A percentile compares a stretch with the other conserved stretches of the same genome.
These are phyloP conservation scores for Leccinum angustisporum DNA, from an alignment of 1,284 basidiomycete species.

Conservation along the genomic window DNA sequence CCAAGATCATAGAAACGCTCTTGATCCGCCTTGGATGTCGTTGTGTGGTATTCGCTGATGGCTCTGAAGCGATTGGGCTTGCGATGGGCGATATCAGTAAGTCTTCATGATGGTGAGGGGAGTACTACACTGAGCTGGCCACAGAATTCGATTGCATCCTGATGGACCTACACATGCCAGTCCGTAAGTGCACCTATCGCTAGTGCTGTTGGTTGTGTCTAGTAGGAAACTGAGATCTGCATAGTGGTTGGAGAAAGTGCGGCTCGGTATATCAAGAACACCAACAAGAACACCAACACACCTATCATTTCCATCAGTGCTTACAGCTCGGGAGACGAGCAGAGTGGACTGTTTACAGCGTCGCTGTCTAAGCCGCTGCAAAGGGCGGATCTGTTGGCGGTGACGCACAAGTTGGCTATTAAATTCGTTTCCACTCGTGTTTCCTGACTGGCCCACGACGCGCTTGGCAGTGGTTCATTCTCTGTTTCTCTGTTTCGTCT, in stretches of 20 bases:
- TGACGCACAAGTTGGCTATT: constrained; percentile 69
- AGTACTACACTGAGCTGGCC: background rate
- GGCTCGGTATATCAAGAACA: constrained; percentile 90
- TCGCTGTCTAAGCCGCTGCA: constrained; percentile 87
- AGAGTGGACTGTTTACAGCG: constrained; percentile 80
- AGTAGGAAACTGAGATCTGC: constrained; percentile 8
- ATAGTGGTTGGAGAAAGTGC: constrained; percentile 89
- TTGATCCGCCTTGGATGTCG: constrained; percentile 91
- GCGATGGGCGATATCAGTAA: constrained; percentile 95
- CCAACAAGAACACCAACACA: constrained; percentile 85
- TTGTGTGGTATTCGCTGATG: constrained; percentile 92
- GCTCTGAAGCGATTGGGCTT: constrained; percentile 93
- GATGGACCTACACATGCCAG: no score
- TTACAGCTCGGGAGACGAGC: constrained; percentile 72
- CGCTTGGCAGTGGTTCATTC: constrained; percentile 17
- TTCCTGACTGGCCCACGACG: constrained; percentile 26
- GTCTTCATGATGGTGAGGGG: constrained; percentile 34
- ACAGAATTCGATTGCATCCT: no score
- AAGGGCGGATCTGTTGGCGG: constrained; percentile 78
- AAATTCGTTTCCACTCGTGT: constrained; percentile 49
- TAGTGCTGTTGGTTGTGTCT: background rate
- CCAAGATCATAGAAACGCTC: constrained; percentile 93
- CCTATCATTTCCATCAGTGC: constrained; percentile 93
- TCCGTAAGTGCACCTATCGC: background rate
- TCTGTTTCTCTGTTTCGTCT: constrained; percentile 35